Percentiles rank a stretch among this genome's conserved stretches.
Conservation (phyloP, 2,329 filamentous ascomycete genomes). For the Lasiodiplodia sp. region DNA sequence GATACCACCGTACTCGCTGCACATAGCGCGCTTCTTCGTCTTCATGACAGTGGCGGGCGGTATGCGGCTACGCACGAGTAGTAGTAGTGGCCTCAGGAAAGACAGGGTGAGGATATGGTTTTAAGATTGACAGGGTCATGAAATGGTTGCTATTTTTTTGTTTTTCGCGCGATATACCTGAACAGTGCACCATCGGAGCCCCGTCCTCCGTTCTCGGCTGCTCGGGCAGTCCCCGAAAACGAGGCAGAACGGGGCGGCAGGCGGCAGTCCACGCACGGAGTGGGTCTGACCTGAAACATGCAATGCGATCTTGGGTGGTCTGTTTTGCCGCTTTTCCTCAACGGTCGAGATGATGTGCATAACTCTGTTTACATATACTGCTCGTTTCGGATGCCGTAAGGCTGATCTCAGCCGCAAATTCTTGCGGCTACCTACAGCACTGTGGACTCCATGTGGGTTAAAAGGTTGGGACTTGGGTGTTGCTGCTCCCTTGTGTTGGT, state of each 20-base stretch:
- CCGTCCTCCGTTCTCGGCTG: background rate
- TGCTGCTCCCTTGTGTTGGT: too few species aligned
- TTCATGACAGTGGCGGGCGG: too few species aligned
- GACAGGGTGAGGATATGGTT: too few species aligned
- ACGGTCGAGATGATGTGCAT: background rate
- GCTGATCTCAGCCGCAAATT: too few species aligned
- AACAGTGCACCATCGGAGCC: background rate
- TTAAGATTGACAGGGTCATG: background rate
- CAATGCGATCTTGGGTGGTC: background rate
- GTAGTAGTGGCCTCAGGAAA: too few species aligned
- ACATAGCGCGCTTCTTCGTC: too few species aligned
- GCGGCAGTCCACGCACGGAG: background rate
- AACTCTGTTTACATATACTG: too few species aligned
- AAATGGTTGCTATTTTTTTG: background rate
- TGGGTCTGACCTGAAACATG: conserved; percentile 9
- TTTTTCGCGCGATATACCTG: background rate
- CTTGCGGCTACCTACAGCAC: too few species aligned
- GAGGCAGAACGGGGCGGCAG: background rate
- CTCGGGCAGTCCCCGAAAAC: background rate
- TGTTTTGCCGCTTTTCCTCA: background rate
- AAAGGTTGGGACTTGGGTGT: background rate
- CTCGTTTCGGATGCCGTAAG: background rate
- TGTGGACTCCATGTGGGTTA: background rate
- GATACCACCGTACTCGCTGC: too few species aligned
- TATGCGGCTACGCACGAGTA: too few species aligned